Percentiles rank a stretch among this genome's conserved stretches.
Evolutionary conservation across 2,329 filamentous ascomycete genomes (phyloP).

Genomic region (Beauveria varroae): DNA sequence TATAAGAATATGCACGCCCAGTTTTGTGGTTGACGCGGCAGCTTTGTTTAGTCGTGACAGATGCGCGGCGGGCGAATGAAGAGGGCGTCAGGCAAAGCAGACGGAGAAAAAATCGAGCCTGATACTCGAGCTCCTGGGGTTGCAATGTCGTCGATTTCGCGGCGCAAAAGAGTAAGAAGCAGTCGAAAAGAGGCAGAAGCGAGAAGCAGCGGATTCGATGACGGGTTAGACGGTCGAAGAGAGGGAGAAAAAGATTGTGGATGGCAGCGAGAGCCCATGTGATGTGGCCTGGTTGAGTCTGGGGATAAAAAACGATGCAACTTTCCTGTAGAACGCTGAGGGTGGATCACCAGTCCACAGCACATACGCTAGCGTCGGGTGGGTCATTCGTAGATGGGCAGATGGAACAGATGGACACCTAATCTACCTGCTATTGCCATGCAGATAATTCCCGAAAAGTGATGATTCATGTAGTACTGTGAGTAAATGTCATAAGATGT

Average conservation of each 20-base stretch:
- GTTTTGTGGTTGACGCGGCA: not conserved
- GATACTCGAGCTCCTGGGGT: not conserved
- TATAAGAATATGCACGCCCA: not conserved
- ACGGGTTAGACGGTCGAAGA: not conserved
- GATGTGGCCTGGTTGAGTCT: constrained; percentile 10
- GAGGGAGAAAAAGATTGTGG: constrained; percentile 6
- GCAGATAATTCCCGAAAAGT: too few species aligned
- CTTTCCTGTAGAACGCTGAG: not conserved
- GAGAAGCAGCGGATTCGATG: not conserved
- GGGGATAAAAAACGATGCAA: constrained; percentile 11
- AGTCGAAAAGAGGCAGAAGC: not conserved
- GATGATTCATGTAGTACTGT: too few species aligned
- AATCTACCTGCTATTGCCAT: too few species aligned
- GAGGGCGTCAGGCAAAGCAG: not conserved
- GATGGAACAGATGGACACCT: too few species aligned
- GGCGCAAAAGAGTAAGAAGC: not conserved
- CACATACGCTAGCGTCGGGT: too few species aligned
- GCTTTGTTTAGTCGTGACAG: not conserved
- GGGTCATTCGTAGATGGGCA: too few species aligned
- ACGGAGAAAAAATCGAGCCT: not conserved
- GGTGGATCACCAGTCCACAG: constrained; percentile 9
- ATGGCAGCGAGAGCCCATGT: constrained; percentile 8
- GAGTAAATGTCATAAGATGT: too few species aligned
- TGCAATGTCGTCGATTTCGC: not conserved
- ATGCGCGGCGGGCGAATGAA: not conserved